These are phyloP conservation scores for Phyllosticta paracitricarpa DNA, from an alignment of 2,329 filamentous ascomycete species.

Conservation along the genomic window DNA sequence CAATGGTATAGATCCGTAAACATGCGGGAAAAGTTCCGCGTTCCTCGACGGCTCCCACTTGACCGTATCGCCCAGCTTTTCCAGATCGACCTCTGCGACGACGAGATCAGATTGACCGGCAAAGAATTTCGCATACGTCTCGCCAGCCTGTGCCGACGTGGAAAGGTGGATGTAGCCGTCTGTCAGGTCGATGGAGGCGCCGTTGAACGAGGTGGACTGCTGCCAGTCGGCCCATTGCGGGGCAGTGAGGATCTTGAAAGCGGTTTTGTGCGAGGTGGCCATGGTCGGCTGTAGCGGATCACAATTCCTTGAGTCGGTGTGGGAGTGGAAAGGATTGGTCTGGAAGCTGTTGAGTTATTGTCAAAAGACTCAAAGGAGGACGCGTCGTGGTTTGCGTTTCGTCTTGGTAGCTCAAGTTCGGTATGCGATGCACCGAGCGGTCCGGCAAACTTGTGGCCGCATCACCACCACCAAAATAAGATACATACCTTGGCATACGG, in stretches of 20 bases:
- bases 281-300: neutral
- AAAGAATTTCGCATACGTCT: conserved; percentile 12
- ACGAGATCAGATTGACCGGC: conserved; percentile 3
- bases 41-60: conserved; percentile 12
- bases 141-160: conserved; percentile 7
- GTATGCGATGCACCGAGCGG: too few relatives aligned
- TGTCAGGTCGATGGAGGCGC: conserved; percentile 11
- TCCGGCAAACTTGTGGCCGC: too few relatives aligned
- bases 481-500: too few relatives aligned
- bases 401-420: too few relatives aligned
- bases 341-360: neutral
- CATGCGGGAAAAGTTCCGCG: conserved; percentile 11
- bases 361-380: too few relatives aligned
- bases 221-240: conserved; percentile 9
- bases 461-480: too few relatives aligned
- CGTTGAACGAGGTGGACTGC: conserved; percentile 7
- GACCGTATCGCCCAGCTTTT: conserved; percentile 9
- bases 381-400: too few relatives aligned
- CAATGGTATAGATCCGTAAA: conserved; percentile 6
- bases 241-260: conserved; percentile 13
- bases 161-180: conserved; percentile 15
- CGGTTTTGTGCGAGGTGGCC: neutral
- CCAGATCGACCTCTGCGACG: conserved; percentile 12
- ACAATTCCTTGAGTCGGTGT: neutral
- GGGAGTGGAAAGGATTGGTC: neutral